A percentile compares a stretch with the other conserved stretches of the same genome.
Evolutionary conservation across 2,329 filamentous ascomycete species (phyloP).

Genomic region (Akanthomyces lecanii): DNA sequence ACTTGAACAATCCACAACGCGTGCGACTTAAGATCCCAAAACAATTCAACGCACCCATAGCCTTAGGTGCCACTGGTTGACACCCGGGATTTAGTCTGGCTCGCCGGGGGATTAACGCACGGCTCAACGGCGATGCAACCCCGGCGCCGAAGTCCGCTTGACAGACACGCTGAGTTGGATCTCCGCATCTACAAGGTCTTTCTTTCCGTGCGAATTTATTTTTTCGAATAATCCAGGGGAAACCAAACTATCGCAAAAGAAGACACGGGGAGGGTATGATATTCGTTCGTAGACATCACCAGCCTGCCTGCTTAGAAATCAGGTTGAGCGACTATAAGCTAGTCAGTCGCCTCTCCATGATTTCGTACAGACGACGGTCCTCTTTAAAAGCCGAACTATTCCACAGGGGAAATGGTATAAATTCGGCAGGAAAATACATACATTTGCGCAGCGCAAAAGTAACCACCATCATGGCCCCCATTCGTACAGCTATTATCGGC

Average conservation of each 20-base stretch:
- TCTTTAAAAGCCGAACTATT: neutral
- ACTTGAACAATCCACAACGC: too few species aligned
- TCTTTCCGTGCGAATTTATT: neutral
- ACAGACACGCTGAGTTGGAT: neutral
- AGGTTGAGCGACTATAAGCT: neutral
- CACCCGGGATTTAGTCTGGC: too few species aligned
- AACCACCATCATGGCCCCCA: constrained; percentile 39
- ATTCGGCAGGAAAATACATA: neutral
- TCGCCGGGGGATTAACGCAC: neutral
- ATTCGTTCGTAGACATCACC: neutral
- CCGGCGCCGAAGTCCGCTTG: neutral
- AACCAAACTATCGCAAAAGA: neutral
- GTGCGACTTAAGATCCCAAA: too few species aligned
- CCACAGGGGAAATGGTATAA: neutral
- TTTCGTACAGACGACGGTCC: neutral
- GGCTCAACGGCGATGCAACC: neutral
- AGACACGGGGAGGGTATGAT: neutral
- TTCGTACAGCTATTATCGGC: constrained; percentile 55
- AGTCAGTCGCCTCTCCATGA: neutral
- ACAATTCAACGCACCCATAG: too few species aligned
- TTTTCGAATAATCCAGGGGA: neutral
- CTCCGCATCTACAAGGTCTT: neutral
- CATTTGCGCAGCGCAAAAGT: neutral
- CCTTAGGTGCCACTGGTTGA: too few species aligned
- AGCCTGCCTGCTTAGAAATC: neutral